Percentiles rank a stretch among this genome's conserved stretches.
phyloP scores from a whole-genome alignment of 1,139 yeast species.

The Protomyces gravidus region DNA sequence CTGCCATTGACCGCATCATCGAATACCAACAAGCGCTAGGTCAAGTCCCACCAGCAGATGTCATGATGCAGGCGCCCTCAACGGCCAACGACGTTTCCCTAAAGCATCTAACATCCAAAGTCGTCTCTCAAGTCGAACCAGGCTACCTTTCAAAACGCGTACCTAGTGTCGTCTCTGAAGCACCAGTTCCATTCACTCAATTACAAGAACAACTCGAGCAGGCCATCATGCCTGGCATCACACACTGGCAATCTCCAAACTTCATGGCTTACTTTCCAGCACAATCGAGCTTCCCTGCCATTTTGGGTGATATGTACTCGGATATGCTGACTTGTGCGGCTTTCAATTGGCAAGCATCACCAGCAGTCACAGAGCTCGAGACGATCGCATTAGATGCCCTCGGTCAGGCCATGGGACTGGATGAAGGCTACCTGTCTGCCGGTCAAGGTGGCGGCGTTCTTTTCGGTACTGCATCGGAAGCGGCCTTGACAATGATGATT shows the following conservation, averaged over 20 bases:
- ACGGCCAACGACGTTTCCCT: background rate
- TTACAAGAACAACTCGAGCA: slow-evolving; percentile 33
- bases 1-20: slow-evolving; percentile 34
- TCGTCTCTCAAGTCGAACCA: slow-evolving; percentile 34
- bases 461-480: slow-evolving; percentile 36
- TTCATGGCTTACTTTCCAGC: slow-evolving; percentile 36
- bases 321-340: slow-evolving; percentile 36
- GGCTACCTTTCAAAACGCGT: slow-evolving; percentile 33
- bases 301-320: slow-evolving; percentile 35
- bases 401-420: slow-evolving; percentile 33
- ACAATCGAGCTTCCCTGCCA: slow-evolving; percentile 34
- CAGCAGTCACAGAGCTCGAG: slow-evolving; percentile 36
- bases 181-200: slow-evolving; percentile 33
- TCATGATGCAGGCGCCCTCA: background rate
- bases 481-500: slow-evolving; percentile 34
- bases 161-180: slow-evolving; percentile 32
- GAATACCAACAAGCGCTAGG: slow-evolving; percentile 32
- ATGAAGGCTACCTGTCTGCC: slow-evolving; percentile 32
- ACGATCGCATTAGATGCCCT: slow-evolving; percentile 36
- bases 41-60: slow-evolving; percentile 12
- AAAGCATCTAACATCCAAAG: slow-evolving; percentile 11
- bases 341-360: slow-evolving; percentile 36
- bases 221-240: slow-evolving; percentile 34
- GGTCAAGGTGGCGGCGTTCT: slow-evolving; percentile 36
- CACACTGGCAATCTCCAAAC: slow-evolving; percentile 36